phyloP scores from a whole-genome alignment of 306 rosid genomes.

The Prunus padus region DNA sequence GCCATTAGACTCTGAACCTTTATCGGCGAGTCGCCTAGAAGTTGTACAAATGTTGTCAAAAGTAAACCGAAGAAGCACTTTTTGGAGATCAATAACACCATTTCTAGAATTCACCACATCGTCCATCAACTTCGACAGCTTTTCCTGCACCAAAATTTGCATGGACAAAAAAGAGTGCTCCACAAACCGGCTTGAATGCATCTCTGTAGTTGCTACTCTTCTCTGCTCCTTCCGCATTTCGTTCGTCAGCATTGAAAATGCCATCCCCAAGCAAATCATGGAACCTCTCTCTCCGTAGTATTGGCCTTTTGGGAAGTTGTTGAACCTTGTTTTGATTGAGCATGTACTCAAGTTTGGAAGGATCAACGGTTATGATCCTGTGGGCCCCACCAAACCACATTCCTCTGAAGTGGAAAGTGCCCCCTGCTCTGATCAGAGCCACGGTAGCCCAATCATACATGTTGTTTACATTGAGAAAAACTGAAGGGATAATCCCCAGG shows the following conservation, averaged over 20 bases:
- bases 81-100: constrained; percentile 39
- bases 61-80: constrained; percentile 42
- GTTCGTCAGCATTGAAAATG: constrained; percentile 44
- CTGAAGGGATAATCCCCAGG: constrained; percentile 33
- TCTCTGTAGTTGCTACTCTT: constrained; percentile 30
- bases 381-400: constrained; percentile 30
- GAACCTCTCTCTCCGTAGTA: constrained; percentile 35
- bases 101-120: constrained; percentile 17
- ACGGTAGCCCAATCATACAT: constrained; percentile 37
- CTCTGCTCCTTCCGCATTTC: constrained; percentile 44
- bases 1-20: constrained; percentile 55
- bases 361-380: constrained; percentile 38
- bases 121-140: constrained; percentile 28
- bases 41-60: constrained; percentile 53
- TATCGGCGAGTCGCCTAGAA: constrained; percentile 54
- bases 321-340: constrained; percentile 43
- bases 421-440: constrained; percentile 39
- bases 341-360: constrained; percentile 42
- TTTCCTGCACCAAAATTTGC: constrained; percentile 32
- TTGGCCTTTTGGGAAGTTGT: constrained; percentile 49
- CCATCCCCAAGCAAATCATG: constrained; percentile 44
- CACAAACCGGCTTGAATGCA: constrained; percentile 34
- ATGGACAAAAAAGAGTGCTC: constrained; percentile 28
- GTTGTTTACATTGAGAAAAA: constrained; percentile 20
- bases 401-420: constrained; percentile 45